phyloP scores from a whole-genome alignment of 1,284 basidiomycete genomes.

The Melampsora americana region DNA sequence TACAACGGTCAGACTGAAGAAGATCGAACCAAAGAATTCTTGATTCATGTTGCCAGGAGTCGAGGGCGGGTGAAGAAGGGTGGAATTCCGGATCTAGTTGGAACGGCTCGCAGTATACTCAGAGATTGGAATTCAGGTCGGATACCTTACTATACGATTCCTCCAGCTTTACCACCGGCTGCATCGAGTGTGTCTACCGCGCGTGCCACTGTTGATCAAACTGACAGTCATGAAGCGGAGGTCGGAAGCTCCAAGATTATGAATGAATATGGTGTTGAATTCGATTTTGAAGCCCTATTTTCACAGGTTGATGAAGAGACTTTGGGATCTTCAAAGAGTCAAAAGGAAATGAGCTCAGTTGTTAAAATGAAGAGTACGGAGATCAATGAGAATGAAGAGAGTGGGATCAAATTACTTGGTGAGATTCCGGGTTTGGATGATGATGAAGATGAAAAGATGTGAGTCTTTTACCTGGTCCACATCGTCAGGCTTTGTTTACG shows the following conservation, averaged over 20 bases:
- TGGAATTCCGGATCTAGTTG: slow-evolving; percentile 82
- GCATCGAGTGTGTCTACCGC: slow-evolving; percentile 46
- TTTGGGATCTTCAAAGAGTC: slow-evolving; percentile 59
- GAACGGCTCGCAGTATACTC: slow-evolving; percentile 77
- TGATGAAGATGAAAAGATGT: slow-evolving; percentile 46
- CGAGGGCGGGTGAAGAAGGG: slow-evolving; percentile 85
- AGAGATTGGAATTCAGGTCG: slow-evolving; percentile 96
- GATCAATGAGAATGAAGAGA: slow-evolving; percentile 46
- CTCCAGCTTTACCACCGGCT: slow-evolving; percentile 65
- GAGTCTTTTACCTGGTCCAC: not conserved
- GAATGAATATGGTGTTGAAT: slow-evolving; percentile 65
- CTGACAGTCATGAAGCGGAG: slow-evolving; percentile 63
- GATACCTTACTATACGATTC: slow-evolving; percentile 79
- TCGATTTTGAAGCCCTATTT: slow-evolving; percentile 71
- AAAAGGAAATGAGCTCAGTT: slow-evolving; percentile 58
- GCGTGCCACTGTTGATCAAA: slow-evolving; percentile 60
- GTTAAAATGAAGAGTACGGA: slow-evolving; percentile 44
- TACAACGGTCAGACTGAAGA: slow-evolving; percentile 49
- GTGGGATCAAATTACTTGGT: slow-evolving; percentile 25
- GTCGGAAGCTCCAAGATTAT: slow-evolving; percentile 72
- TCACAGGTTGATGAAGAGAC: slow-evolving; percentile 70
- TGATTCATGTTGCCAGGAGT: slow-evolving; percentile 83
- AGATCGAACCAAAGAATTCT: slow-evolving; percentile 70
- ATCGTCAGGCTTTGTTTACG: not conserved
- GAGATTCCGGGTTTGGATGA: slow-evolving; percentile 35